phyloP scores from a whole-genome alignment of 768 basidiomycete species.

The Mycena floridula region DNA sequence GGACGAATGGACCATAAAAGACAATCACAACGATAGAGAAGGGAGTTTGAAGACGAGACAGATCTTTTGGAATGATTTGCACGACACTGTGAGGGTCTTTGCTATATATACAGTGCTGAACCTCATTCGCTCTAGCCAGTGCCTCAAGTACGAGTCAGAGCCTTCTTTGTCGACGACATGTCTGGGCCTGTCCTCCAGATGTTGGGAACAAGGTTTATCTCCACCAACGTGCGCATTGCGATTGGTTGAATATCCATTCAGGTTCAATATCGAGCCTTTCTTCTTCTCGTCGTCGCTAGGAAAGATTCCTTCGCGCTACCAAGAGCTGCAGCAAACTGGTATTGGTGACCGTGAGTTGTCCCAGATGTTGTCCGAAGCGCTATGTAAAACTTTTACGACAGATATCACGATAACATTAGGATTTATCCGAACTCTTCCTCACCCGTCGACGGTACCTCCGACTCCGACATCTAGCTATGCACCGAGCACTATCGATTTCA shows the following conservation, averaged over 20 bases:
- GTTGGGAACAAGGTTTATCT: conserved; percentile 28
- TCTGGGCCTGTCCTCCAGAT: conserved; percentile 24
- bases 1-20: no score
- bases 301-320: conserved; percentile 36
- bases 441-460: background rate
- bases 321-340: conserved; percentile 21
- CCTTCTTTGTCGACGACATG: conserved; percentile 30
- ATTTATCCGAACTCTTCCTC: conserved; percentile 18
- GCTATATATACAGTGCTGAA: background rate
- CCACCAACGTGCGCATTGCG: background rate
- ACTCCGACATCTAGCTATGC: no score
- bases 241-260: conserved; percentile 9
- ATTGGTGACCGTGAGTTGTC: conserved; percentile 30
- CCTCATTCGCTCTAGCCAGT: conserved; percentile 11
- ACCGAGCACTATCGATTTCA: no score
- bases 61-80: conserved; percentile 24
- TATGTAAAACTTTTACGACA: no score
- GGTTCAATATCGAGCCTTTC: conserved; percentile 37
- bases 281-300: conserved; percentile 38
- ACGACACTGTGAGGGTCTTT: conserved; percentile 16
- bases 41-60: conserved; percentile 4
- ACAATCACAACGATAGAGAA: conserved; percentile 7
- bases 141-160: conserved; percentile 21
- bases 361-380: background rate
- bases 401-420: conserved; percentile 39